Evolutionary conservation across 305 asterid genomes (phyloP).

Genomic region (Stenogyne calaminthoides): DNA sequence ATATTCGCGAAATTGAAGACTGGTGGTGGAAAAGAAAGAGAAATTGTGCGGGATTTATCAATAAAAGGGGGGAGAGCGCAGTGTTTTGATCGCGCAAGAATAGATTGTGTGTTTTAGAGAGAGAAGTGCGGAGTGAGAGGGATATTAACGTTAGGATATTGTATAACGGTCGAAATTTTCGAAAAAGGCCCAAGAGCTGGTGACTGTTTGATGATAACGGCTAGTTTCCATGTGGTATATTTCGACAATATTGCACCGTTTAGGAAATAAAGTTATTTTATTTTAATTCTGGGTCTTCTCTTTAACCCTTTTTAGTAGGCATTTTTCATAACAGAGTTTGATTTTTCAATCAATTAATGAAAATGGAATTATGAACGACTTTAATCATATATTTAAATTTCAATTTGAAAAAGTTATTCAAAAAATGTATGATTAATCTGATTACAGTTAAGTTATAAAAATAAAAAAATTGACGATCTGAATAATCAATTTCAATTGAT

Average conservation of each 20-base stretch:
- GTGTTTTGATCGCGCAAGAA: slow-evolving; percentile 35
- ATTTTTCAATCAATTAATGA: neutral
- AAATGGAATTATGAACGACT: no score
- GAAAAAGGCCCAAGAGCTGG: slow-evolving; percentile 41
- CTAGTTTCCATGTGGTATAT: slow-evolving; percentile 33
- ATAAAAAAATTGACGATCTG: no score
- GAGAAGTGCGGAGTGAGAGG: slow-evolving; percentile 18
- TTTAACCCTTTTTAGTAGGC: neutral
- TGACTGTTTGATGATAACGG: slow-evolving; percentile 55
- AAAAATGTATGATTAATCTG: no score
- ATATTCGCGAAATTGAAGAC: neutral
- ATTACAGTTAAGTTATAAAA: no score
- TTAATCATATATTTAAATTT: no score
- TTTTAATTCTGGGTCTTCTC: neutral
- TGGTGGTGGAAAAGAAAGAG: neutral
- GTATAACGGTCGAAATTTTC: slow-evolving; percentile 72
- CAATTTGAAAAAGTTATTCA: no score
- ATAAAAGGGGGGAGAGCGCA: neutral
- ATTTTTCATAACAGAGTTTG: neutral
- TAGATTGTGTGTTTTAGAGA: slow-evolving; percentile 9
- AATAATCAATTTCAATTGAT: no score
- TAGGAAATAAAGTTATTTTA: neutral
- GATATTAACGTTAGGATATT: slow-evolving; percentile 53
- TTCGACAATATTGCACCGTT: slow-evolving; percentile 33
- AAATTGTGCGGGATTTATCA: neutral